These are phyloP conservation scores for Pigoraptor vietnamica DNA, from an alignment of 78 protist species.

Conservation along the genomic window DNA sequence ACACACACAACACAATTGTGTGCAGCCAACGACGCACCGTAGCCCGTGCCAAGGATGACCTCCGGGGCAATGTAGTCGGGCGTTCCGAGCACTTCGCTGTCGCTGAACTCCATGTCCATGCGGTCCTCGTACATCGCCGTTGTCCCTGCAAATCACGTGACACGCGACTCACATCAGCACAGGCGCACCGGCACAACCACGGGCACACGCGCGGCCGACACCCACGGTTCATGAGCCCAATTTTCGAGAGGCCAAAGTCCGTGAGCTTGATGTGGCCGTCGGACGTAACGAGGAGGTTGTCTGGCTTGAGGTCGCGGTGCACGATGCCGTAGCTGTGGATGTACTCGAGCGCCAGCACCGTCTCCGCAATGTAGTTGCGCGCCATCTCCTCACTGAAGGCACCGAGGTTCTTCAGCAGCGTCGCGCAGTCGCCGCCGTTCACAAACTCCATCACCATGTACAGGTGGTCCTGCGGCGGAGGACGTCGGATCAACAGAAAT, in stretches of 20 bases:
- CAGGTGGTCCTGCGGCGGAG: neutral
- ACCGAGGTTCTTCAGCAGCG: conserved; percentile 1
- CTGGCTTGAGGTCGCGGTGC: conserved; percentile 83
- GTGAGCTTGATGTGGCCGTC: conserved; percentile 48
- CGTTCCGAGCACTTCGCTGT: conserved; percentile 65
- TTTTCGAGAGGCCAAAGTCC: conserved; percentile 57
- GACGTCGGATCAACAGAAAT: neutral
- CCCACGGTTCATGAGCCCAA: neutral
- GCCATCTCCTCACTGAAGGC: conserved; percentile 53
- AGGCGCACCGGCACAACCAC: neutral
- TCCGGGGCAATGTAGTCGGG: conserved; percentile 81
- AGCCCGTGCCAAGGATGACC: neutral
- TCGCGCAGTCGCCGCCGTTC: conserved; percentile 34
- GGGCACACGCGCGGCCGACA: neutral
- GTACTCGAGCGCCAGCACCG: conserved; percentile 69
- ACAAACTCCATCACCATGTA: conserved; percentile 44
- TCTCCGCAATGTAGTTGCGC: conserved; percentile 74
- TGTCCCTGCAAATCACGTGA: too few relatives aligned
- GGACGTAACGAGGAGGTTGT: neutral
- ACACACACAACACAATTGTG: neutral
- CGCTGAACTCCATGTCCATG: too few relatives aligned
- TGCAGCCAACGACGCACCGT: conserved; percentile 12
- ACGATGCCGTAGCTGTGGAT: conserved; percentile 64
- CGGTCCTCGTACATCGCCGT: too few relatives aligned
- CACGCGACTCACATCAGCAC: too few relatives aligned